Conservation (phyloP, 2,329 filamentous ascomycete species). For the Aspergillus persii region DNA sequence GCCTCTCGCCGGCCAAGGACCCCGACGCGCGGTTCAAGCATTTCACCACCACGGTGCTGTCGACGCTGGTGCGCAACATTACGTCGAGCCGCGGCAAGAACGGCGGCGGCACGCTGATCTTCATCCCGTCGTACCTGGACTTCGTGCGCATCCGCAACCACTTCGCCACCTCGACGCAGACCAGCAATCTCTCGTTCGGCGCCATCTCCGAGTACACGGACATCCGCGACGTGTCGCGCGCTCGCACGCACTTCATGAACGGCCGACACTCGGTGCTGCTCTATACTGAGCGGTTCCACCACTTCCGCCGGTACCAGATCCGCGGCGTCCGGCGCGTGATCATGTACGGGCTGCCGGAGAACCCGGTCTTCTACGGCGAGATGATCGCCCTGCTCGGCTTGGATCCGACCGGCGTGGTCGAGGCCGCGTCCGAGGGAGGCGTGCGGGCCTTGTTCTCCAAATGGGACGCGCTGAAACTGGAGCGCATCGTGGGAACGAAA, state of each 20-base stretch:
- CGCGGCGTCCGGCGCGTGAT: constrained; percentile 79
- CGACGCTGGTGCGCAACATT: constrained; percentile 65
- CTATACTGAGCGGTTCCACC: constrained; percentile 94
- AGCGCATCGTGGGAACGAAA: constrained; percentile 79
- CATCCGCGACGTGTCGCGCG: constrained; percentile 73
- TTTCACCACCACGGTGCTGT: constrained; percentile 79
- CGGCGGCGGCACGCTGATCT: constrained; percentile 72
- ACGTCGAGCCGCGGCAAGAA: constrained; percentile 42
- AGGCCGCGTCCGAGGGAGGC: constrained; percentile 52
- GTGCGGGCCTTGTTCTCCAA: constrained; percentile 71
- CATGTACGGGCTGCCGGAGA: constrained; percentile 88
- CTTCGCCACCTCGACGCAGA: constrained; percentile 68
- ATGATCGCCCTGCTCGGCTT: constrained; percentile 42
- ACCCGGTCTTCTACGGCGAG: constrained; percentile 57
- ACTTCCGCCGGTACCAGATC: constrained; percentile 85
- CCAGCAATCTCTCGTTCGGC: constrained; percentile 66
- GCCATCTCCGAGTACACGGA: constrained; percentile 86
- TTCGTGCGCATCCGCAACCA: constrained; percentile 92
- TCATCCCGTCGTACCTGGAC: constrained; percentile 90
- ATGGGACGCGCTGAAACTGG: constrained; percentile 85
- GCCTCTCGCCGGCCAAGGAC: constrained; percentile 66
- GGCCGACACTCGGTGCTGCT: constrained; percentile 80
- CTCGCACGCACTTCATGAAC: constrained; percentile 80
- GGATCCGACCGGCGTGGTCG: constrained; percentile 51
- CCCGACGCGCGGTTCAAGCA: constrained; percentile 88